Percentiles rank a stretch among this genome's conserved stretches.
phyloP scores from a whole-genome alignment of 768 basidiomycete species.

The Dentipellis sp. region DNA sequence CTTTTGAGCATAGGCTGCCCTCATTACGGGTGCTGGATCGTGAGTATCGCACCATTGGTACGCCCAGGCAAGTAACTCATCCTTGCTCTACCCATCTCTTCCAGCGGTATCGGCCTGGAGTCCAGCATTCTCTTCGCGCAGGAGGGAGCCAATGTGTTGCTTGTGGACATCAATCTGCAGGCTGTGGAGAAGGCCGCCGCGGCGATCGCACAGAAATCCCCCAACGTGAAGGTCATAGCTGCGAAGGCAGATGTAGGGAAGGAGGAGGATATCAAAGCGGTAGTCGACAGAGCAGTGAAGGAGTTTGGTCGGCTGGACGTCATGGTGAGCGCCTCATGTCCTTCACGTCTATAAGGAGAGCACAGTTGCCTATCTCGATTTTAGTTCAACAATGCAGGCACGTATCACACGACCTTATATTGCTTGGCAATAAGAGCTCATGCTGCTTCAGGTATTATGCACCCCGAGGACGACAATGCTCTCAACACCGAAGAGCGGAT shows the following conservation, averaged over 20 bases:
- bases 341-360: too few species aligned
- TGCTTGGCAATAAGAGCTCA: background rate
- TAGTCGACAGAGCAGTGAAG: conserved; percentile 70
- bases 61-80: background rate
- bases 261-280: conserved; percentile 76
- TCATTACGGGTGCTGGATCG: conserved; percentile 88
- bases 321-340: conserved; percentile 49
- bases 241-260: conserved; percentile 82
- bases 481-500: conserved; percentile 94
- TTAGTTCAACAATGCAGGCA: conserved; percentile 91
- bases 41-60: conserved; percentile 30
- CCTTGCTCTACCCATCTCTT: background rate
- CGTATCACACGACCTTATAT: conserved; percentile 10
- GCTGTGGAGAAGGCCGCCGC: conserved; percentile 62
- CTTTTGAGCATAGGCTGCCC: conserved; percentile 40
- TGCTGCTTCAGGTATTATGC: conserved; percentile 79
- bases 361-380: background rate
- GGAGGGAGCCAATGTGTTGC: conserved; percentile 87
- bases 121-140: conserved; percentile 90
- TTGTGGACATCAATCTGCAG: conserved; percentile 78
- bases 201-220: conserved; percentile 55
- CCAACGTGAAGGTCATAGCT: conserved; percentile 60
- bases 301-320: conserved; percentile 92
- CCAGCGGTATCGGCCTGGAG: conserved; percentile 93
- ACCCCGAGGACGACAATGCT: conserved; percentile 88